Percentiles rank a stretch among this genome's conserved stretches.
These are phyloP conservation scores for Prorocentrum cordatum DNA, from an alignment of 169 alveolate species.

Conservation along the genomic window DNA sequence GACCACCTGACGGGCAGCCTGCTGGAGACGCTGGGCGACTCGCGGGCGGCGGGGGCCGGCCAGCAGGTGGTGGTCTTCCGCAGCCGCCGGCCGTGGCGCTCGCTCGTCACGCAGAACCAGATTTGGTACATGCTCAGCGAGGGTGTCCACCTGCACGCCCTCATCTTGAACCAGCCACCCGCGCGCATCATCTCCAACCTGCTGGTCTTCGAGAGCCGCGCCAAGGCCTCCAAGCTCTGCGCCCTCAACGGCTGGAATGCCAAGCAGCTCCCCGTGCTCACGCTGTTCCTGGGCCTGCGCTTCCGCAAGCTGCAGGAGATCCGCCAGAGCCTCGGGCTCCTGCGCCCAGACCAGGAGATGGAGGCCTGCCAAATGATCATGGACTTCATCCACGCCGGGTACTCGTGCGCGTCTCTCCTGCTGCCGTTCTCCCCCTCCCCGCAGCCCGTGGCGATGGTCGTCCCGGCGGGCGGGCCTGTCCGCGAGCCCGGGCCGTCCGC, in stretches of 20 bases:
- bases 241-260: slow-evolving; percentile 60
- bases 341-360: slow-evolving; percentile 68
- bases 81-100: not conserved
- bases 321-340: slow-evolving; percentile 59
- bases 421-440: not conserved
- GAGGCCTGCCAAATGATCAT: slow-evolving; percentile 59
- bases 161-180: slow-evolving; percentile 48
- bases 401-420: slow-evolving; percentile 19
- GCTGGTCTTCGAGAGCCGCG: slow-evolving; percentile 49
- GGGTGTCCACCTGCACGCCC: not conserved
- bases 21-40: not conserved
- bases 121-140: slow-evolving; percentile 32
- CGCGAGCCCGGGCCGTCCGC: no score
- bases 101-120: slow-evolving; percentile 15
- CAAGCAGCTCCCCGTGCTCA: slow-evolving; percentile 13
- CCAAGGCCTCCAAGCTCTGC: slow-evolving; percentile 25
- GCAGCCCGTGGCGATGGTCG: not conserved
- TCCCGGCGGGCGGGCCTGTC: not conserved
- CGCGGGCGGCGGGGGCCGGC: not conserved
- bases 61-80: not conserved
- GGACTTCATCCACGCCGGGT: slow-evolving; percentile 56
- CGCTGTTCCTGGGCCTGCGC: slow-evolving; percentile 53
- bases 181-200: slow-evolving; percentile 42
- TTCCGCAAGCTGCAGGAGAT: slow-evolving; percentile 60
- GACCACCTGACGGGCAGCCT: not conserved